phyloP scores from a whole-genome alignment of 768 basidiomycete genomes.

The Symmetrospora coprosmae region DNA sequence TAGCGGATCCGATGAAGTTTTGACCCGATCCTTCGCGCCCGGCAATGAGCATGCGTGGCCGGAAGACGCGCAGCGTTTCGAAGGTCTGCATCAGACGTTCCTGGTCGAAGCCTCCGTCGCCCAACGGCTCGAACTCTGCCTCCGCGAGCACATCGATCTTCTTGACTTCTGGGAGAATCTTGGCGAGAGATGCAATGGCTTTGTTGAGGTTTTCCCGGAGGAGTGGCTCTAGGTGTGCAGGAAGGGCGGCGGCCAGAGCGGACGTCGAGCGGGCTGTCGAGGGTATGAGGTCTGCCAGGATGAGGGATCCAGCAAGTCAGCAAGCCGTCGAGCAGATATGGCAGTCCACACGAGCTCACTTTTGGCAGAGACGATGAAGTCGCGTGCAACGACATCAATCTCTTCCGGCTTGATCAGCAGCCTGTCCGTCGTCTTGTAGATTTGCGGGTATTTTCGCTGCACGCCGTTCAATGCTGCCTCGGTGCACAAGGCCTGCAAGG shows the following conservation, averaged over 20 bases:
- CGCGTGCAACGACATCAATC: slow-evolving; percentile 66
- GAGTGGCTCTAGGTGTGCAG: slow-evolving; percentile 66
- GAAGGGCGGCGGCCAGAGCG: slow-evolving; percentile 69
- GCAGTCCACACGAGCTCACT: slow-evolving; percentile 51
- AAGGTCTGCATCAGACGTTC: slow-evolving; percentile 41
- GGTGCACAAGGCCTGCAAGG: slow-evolving; percentile 67
- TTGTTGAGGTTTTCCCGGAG: slow-evolving; percentile 54
- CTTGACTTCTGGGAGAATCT: slow-evolving; percentile 66
- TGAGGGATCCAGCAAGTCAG: too few species aligned
- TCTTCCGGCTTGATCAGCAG: slow-evolving; percentile 69
- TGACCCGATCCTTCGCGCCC: slow-evolving; percentile 83
- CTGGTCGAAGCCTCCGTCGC: slow-evolving; percentile 32
- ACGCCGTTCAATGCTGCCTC: slow-evolving; percentile 94
- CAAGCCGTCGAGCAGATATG: too few species aligned
- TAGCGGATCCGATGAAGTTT: slow-evolving; percentile 71
- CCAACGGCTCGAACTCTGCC: slow-evolving; percentile 84
- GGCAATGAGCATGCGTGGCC: slow-evolving; percentile 71
- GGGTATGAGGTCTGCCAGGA: slow-evolving; percentile 80
- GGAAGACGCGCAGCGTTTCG: slow-evolving; percentile 76
- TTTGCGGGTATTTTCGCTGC: slow-evolving; percentile 88
- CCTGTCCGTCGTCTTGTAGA: slow-evolving; percentile 80
- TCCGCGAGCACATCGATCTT: slow-evolving; percentile 76
- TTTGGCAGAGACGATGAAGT: slow-evolving; percentile 95
- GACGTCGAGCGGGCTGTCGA: slow-evolving; percentile 85
- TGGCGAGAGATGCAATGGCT: slow-evolving; percentile 57